Evolutionary conservation across 179 eudicot species (phyloP).

Genomic region (Vitellaria paradoxa): DNA sequence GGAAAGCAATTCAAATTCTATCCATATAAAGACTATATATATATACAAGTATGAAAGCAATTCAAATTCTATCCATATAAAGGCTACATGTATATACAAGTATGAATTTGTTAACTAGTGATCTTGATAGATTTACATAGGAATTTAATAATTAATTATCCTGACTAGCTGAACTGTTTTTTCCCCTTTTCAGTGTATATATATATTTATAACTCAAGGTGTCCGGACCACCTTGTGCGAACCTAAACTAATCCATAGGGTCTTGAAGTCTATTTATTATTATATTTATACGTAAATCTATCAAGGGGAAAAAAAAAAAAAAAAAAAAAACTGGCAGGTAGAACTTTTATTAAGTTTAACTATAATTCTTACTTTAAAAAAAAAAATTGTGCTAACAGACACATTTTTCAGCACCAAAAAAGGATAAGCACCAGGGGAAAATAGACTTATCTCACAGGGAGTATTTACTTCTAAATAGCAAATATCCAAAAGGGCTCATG

Average conservation of each 20-base stretch:
- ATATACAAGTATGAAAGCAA: background rate
- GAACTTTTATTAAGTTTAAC: background rate
- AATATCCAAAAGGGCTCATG: background rate
- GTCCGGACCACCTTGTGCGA: too few relatives aligned
- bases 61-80: background rate
- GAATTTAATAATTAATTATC: background rate
- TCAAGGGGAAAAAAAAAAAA: too few relatives aligned
- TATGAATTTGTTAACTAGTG: too few relatives aligned
- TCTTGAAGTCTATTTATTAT: too few relatives aligned
- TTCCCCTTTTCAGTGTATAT: too few relatives aligned
- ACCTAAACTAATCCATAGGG: too few relatives aligned
- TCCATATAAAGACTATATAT: background rate
- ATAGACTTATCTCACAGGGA: slow-evolving; percentile 4
- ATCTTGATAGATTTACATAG: too few relatives aligned
- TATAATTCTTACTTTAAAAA: background rate
- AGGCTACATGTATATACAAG: too few relatives aligned
- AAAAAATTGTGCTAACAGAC: background rate
- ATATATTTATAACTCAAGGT: too few relatives aligned
- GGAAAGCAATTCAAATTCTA: background rate
- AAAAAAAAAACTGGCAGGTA: too few relatives aligned
- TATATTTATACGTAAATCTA: too few relatives aligned
- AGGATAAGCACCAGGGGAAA: background rate
- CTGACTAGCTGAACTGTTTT: background rate
- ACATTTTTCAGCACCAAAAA: background rate
- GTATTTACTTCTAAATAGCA: background rate